Evolutionary conservation across 768 basidiomycete species (phyloP).

Genomic region (Tremella fuciformis): DNA sequence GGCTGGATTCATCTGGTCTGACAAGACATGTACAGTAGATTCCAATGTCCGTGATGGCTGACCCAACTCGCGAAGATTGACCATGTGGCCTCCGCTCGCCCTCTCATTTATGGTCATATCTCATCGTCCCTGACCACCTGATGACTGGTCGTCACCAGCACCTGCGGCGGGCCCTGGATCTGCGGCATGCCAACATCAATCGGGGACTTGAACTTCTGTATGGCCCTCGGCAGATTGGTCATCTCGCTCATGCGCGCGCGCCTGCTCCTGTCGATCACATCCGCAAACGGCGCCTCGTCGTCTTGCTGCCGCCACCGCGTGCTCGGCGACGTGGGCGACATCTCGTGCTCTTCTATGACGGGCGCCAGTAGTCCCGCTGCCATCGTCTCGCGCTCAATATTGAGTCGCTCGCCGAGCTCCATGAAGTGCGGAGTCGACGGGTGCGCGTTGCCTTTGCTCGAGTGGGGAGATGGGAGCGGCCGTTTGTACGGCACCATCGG

Average conservation of each 20-base stretch:
- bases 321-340: constrained; percentile 4
- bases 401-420: constrained; percentile 36
- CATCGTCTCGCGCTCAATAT: constrained; percentile 30
- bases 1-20: no score
- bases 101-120: not conserved
- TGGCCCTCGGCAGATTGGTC: constrained; percentile 17
- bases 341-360: constrained; percentile 6
- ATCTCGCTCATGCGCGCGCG: constrained; percentile 18
- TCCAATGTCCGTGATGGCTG: no score
- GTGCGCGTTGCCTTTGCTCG: not conserved
- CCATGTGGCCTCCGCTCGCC: not conserved
- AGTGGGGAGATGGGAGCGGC: not conserved
- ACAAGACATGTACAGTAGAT: no score
- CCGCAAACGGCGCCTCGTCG: constrained; percentile 20
- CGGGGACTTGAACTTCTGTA: constrained; percentile 24
- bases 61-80: not conserved
- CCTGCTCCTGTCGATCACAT: constrained; percentile 13
- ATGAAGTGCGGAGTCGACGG: not conserved
- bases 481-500: constrained; percentile 32
- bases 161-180: constrained; percentile 18
- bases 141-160: constrained; percentile 24
- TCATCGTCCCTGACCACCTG: constrained; percentile 15
- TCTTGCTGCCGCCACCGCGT: not conserved
- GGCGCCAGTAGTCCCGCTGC: not conserved
- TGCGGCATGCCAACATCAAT: constrained; percentile 17